These are phyloP conservation scores for Spathaspora passalidarum DNA, from an alignment of 805 yeast species.

Conservation along the genomic window DNA sequence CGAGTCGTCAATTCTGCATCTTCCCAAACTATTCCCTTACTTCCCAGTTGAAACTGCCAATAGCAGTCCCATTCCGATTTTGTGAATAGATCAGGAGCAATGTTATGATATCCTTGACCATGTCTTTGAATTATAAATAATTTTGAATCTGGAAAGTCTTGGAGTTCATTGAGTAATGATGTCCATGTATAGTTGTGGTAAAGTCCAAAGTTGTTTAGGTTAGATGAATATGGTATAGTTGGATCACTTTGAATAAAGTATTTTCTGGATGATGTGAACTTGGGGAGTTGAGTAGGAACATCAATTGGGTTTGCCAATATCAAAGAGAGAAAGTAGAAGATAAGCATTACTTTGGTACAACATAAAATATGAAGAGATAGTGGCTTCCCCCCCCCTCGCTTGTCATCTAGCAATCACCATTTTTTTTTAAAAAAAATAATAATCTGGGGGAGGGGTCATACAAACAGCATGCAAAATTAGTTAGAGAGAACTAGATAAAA, in stretches of 20 bases:
- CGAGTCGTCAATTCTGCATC: slow-evolving; percentile 27
- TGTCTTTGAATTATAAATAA: slow-evolving; percentile 30
- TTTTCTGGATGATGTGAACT: slow-evolving; percentile 1
- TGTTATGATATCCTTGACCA: slow-evolving; percentile 33
- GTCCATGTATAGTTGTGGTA: slow-evolving; percentile 19
- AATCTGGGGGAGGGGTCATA: too few species aligned
- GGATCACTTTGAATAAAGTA: slow-evolving; percentile 11
- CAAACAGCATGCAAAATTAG: too few species aligned
- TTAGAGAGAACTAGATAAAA: too few species aligned
- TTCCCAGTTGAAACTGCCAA: slow-evolving; percentile 22
- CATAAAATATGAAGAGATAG: too few species aligned
- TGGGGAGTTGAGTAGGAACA: slow-evolving; percentile 3
- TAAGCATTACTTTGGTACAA: too few species aligned
- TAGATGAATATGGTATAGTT: neutral
- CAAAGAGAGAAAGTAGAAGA: too few species aligned
- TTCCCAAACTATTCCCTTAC: slow-evolving; percentile 24
- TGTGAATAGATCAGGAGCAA: slow-evolving; percentile 16
- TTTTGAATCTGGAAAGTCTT: slow-evolving; percentile 12
- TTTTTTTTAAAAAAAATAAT: too few species aligned
- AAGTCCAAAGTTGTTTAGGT: slow-evolving; percentile 19
- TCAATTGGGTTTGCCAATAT: too few species aligned
- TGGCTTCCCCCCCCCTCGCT: too few species aligned
- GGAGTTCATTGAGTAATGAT: slow-evolving; percentile 14
- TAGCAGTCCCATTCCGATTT: slow-evolving; percentile 23
- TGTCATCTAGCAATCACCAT: too few species aligned